These are phyloP conservation scores for Flaveria linearis DNA, from an alignment of 129 eudicot species.

Conservation along the genomic window DNA sequence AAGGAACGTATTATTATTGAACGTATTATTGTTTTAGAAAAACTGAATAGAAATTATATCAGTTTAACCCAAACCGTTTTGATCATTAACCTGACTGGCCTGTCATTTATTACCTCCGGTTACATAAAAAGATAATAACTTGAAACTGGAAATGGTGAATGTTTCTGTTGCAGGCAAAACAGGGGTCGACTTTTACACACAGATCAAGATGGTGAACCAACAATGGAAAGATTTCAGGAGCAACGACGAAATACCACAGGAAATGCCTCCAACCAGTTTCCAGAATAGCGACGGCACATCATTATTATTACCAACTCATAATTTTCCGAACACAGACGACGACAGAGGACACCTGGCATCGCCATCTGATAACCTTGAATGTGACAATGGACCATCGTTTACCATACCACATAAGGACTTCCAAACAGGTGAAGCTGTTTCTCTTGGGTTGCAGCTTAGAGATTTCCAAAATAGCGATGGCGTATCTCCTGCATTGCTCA, in stretches of 20 bases:
- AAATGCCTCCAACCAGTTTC: constrained; percentile 38
- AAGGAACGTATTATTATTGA: background rate
- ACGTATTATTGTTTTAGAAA: background rate
- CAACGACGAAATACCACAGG: constrained; percentile 43
- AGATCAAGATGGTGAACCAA: constrained; percentile 86
- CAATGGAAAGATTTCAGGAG: constrained; percentile 77
- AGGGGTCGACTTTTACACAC: constrained; percentile 83
- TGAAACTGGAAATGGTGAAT: background rate
- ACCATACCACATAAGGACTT: constrained; percentile 48
- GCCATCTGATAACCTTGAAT: constrained; percentile 48
- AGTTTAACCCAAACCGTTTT: background rate
- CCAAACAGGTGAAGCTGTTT: constrained; percentile 40
- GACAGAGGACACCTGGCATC: constrained; percentile 36
- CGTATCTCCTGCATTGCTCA: constrained; percentile 73
- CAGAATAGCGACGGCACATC: constrained; percentile 44
- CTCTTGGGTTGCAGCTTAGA: constrained; percentile 40
- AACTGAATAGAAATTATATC: background rate
- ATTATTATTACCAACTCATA: constrained; percentile 35
- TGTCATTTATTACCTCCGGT: constrained; percentile 27
- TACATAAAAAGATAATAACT: too few relatives aligned
- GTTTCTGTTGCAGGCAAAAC: constrained; percentile 63
- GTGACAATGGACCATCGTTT: constrained; percentile 47
- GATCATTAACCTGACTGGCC: constrained; percentile 18
- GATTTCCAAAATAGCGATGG: constrained; percentile 73
- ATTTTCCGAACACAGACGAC: constrained; percentile 26